These are phyloP conservation scores for Torulaspora microellipsoides DNA, from an alignment of 805 yeast genomes.

Conservation along the genomic window DNA sequence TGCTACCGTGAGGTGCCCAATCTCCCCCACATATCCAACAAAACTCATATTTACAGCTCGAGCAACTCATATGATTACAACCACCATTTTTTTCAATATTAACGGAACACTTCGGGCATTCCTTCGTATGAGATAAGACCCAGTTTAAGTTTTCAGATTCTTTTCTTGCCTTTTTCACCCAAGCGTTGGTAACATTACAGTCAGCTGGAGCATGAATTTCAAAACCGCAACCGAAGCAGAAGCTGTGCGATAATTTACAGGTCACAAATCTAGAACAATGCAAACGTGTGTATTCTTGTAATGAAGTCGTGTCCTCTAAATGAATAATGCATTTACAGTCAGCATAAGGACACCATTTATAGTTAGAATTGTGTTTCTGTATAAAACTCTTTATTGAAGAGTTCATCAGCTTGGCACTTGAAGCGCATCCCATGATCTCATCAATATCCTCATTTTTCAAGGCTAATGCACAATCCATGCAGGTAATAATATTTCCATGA, in stretches of 20 bases:
- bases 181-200: constrained; percentile 59
- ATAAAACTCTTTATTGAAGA: constrained; percentile 47
- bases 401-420: constrained; percentile 30
- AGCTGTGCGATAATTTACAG: constrained; percentile 63
- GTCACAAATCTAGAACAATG: constrained; percentile 57
- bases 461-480: constrained; percentile 56
- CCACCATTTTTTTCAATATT: constrained; percentile 93
- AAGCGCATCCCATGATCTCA: constrained; percentile 36
- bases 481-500: constrained; percentile 48
- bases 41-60: constrained; percentile 69
- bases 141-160: constrained; percentile 87
- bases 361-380: constrained; percentile 44
- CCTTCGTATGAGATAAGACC: constrained; percentile 79
- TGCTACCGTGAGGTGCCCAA: constrained; percentile 67
- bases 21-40: constrained; percentile 88
- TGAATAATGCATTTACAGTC: constrained; percentile 65
- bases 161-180: constrained; percentile 78
- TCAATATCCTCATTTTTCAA: constrained; percentile 39
- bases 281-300: constrained; percentile 25
- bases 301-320: constrained; percentile 30
- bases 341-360: constrained; percentile 80
- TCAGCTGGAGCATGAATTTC: constrained; percentile 86
- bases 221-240: constrained; percentile 71
- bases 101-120: constrained; percentile 77
- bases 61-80: constrained; percentile 93